Evolutionary conservation across 805 yeast species (phyloP), one percentile per base, ranked within the genome.

Genomic region (Saccharomyces mikatae): DNA sequence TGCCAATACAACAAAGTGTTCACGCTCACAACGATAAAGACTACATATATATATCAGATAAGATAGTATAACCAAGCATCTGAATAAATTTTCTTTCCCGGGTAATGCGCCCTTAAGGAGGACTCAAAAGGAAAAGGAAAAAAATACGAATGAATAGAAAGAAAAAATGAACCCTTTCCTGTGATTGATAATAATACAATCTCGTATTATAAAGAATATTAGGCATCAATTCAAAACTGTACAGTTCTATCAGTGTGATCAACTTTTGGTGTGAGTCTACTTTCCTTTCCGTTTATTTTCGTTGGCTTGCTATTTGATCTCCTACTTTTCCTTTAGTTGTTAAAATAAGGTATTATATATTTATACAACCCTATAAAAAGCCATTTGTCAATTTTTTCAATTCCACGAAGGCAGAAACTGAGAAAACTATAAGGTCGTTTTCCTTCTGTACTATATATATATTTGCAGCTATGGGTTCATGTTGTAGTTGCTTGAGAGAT

Each of bases 401-500:
- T 36, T 24, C 24, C 17, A 36, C 44, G 9, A 36, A 36, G 44
- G 17, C 44, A 36, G 44, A 17, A 17, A 36, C 44, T 17, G 44
- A 36, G 24, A 22, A 17, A 36, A 17, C 24, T 17, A 36, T 36
- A 36, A 36, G 24, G 24, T 4, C 11, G 24, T 36, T 17, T 36
- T 36, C 17, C 17, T 17, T 24, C 30, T 46, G 29, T 46, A 14
- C 17, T 46, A 27, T 46, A 26, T 46, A 26, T 46, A 26, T 24
- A n/a, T 46, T 26, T 46, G 22, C 44, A 36, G 48, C 52, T 44
- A 80, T 80, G 84, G 84, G 84, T 59, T 68, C 70, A 53, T 77
- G 83, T 62, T 77, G 79, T 60, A 78, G 83, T 67, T 77, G 82
- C 62, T 59, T 74, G 31, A 64, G 57, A 48, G 67, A 65, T 41